Evolutionary conservation across 2,329 filamentous ascomycete genomes (phyloP).

Genomic region (Fusarium sp.): DNA sequence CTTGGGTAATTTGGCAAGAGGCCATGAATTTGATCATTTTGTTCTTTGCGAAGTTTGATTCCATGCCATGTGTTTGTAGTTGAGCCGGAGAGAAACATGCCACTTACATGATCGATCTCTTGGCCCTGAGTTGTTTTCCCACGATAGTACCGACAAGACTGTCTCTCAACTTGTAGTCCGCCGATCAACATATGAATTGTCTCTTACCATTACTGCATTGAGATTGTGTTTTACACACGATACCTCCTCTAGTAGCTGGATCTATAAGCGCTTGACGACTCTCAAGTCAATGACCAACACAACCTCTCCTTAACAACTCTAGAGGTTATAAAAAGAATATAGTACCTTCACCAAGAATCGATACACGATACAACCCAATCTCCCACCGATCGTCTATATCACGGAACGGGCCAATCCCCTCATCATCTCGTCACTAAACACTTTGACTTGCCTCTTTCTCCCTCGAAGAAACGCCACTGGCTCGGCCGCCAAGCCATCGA

Average conservation of each 20-base stretch:
- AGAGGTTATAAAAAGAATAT: constrained; percentile 10
- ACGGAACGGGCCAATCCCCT: constrained; percentile 26
- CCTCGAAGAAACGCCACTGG: constrained; percentile 37
- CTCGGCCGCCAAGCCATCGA: constrained; percentile 36
- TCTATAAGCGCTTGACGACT: background rate
- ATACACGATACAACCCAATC: constrained; percentile 15
- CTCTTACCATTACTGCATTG: constrained; percentile 10
- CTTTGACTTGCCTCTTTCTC: constrained; percentile 23
- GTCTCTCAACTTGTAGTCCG: constrained; percentile 8
- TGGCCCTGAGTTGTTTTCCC: constrained; percentile 7
- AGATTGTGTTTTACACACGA: background rate
- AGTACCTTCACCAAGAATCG: constrained; percentile 11
- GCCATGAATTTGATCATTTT: constrained; percentile 18
- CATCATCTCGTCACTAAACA: constrained; percentile 11
- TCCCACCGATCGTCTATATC: constrained; percentile 13
- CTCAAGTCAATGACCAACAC: constrained; percentile 1
- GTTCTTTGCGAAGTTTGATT: constrained; percentile 10
- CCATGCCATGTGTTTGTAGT: constrained; percentile 14
- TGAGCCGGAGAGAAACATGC: constrained; percentile 25
- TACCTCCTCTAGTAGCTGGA: background rate
- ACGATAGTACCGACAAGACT: constrained; percentile 1
- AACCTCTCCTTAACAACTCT: background rate
- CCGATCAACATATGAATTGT: background rate
- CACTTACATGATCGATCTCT: constrained; percentile 31
- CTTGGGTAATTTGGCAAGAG: constrained; percentile 9